Base-by-base conservation (phyloP, 768 basidiomycete species). In the Pulveroboletus sp. region DNA sequence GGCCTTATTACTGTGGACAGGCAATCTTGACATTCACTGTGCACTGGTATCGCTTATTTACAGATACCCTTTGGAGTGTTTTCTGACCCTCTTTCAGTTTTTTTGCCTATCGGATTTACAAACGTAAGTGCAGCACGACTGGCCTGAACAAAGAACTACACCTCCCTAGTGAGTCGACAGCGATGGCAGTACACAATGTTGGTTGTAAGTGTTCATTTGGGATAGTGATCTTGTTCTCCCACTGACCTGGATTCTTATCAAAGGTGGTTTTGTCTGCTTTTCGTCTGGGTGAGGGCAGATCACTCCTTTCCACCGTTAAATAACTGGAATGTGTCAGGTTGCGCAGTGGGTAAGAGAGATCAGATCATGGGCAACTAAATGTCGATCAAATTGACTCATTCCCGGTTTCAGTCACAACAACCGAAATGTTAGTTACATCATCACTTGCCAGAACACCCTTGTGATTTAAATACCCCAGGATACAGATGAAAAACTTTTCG, bases 71-170 rank as follows among this genome's bases (percentile, higher is more conserved):
- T n/a, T 2, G n/a, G n/a, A 21, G 40, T 4, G 33, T 27, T 34
- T 16, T 20, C 46, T 55, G n/a, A 49, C 23, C 6, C 33, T 21
- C 14, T 38, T 21, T 6, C 41, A 70, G 70, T 37, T 72, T 72
- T 54, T 71, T 73, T 40, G 63, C 69, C 1, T 64, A 72, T 48
- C 68, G 75, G 40, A 75, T 76, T 20, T 67, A 69, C 49, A 73
- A 66, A 60, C 56, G 75, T 75, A 47, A 57, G 69, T 47, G 13
- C 14, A 19, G 3, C 8, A 40, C 17, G 12, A 16, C 38, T 11
- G 27, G 17, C 9, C 44, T 36, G 10, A 40, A 47, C 6, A 43
- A 21, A 33, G n/a, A 1, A 32, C 40, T n/a, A 47, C 14, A 16
- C 21, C 42, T 33, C 45, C 10, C 16, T 31, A 67, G 65, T 67